A percentile compares a stretch with the other conserved stretches of the same genome.
Evolutionary conservation across 768 basidiomycete genomes (phyloP).

Genomic region (Suillus subluteus): DNA sequence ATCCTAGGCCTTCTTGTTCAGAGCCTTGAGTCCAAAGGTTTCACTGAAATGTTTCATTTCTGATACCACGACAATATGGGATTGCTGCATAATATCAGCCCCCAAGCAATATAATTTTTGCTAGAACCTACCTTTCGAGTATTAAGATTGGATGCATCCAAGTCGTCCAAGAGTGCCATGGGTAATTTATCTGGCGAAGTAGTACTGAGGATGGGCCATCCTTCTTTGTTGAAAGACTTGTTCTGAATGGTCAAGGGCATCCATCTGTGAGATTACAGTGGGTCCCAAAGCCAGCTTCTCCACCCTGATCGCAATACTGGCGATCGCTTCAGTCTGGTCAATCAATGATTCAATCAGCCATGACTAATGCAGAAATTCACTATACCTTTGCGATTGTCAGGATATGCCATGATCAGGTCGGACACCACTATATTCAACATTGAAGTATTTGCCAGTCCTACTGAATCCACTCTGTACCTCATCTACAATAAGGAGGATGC

Average conservation of each 20-base stretch:
- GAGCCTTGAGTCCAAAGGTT: slow-evolving; percentile 95
- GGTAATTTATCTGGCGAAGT: slow-evolving; percentile 90
- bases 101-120: not conserved
- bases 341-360: slow-evolving; percentile 14
- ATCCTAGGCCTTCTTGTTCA: slow-evolving; percentile 86
- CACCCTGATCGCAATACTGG: too few species aligned
- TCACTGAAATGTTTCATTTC: slow-evolving; percentile 94
- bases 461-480: slow-evolving; percentile 93
- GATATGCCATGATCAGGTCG: slow-evolving; percentile 89
- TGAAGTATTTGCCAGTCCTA: slow-evolving; percentile 81
- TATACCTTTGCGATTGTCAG: slow-evolving; percentile 84
- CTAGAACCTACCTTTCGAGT: slow-evolving; percentile 62
- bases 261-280: slow-evolving; percentile 88
- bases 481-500: slow-evolving; percentile 82
- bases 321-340: too few species aligned
- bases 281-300: too few species aligned
- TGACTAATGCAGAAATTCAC: slow-evolving; percentile 8
- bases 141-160: slow-evolving; percentile 75
- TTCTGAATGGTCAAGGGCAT: slow-evolving; percentile 87
- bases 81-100: slow-evolving; percentile 50
- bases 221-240: slow-evolving; percentile 80
- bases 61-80: slow-evolving; percentile 70
- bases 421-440: slow-evolving; percentile 83
- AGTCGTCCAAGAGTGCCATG: slow-evolving; percentile 87
- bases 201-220: slow-evolving; percentile 97